Evolutionary conservation across 2,329 filamentous ascomycete genomes (phyloP).

Genomic region (Geosmithia morbida): DNA sequence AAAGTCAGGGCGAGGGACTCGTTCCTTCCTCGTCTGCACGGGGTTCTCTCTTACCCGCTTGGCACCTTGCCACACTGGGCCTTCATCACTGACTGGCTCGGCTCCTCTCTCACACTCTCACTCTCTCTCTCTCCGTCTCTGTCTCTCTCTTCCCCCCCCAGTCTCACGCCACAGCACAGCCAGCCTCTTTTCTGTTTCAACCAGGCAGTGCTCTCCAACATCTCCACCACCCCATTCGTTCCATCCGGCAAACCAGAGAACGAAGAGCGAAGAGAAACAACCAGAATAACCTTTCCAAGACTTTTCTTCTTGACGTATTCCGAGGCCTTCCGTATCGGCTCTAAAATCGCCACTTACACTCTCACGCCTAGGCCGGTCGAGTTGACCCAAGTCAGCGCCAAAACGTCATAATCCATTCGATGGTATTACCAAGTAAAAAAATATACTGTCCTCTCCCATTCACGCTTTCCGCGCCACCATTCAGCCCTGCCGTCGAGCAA

Average conservation of each 20-base stretch:
- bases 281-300: not conserved
- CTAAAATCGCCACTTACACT: not conserved
- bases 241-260: not conserved
- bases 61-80: not conserved
- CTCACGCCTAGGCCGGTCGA: not conserved
- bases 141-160: not conserved
- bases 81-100: not conserved
- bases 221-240: not conserved
- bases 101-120: not conserved
- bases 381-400: not conserved
- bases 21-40: constrained; percentile 1
- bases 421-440: not conserved
- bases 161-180: not conserved
- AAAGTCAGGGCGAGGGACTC: constrained; percentile 1
- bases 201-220: not conserved
- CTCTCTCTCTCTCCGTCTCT: not conserved
- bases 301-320: not conserved
- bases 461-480: not conserved
- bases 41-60: constrained; percentile 1
- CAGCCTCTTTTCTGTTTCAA: not conserved
- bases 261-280: not conserved
- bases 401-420: not conserved
- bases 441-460: not conserved
- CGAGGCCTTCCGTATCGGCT: not conserved
- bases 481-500: not conserved